phyloP scores from a whole-genome alignment of 257 asterid species.

The Fraxinus pennsylvanica region DNA sequence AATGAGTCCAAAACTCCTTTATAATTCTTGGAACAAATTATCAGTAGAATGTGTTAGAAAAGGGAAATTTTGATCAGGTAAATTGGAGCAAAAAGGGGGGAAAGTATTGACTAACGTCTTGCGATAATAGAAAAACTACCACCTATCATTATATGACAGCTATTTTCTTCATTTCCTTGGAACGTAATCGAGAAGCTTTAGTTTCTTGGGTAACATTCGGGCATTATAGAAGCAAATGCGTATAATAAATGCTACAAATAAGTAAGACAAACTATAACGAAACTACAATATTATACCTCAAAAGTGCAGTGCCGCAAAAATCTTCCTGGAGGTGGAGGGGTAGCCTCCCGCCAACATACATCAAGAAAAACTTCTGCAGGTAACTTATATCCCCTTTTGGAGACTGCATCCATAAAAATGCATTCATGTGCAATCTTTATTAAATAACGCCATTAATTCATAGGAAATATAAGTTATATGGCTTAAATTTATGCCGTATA shows the following conservation, averaged over 20 bases:
- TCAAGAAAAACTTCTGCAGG: constrained; percentile 88
- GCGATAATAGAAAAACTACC: no score
- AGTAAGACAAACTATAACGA: not conserved
- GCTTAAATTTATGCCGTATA: not conserved
- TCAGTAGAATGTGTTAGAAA: not conserved
- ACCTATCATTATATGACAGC: no score
- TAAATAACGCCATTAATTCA: not conserved
- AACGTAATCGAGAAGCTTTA: no score
- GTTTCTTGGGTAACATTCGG: not conserved
- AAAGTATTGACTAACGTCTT: no score
- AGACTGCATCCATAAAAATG: constrained; percentile 53
- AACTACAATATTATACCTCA: constrained; percentile 49
- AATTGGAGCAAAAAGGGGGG: not conserved
- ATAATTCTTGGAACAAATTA: not conserved
- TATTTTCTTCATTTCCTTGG: not conserved
- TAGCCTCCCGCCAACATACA: constrained; percentile 94
- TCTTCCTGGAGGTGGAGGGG: constrained; percentile 98
- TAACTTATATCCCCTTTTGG: constrained; percentile 98
- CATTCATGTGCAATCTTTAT: constrained; percentile 17
- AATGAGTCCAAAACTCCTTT: not conserved
- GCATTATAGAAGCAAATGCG: not conserved
- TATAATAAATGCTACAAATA: not conserved
- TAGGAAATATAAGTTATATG: no score
- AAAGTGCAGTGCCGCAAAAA: constrained; percentile 95
- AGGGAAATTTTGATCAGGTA: not conserved